Evolutionary conservation across 2,329 filamentous ascomycete species (phyloP), one percentile per base, ranked within the genome.

Genomic region (Penicillium sp.): DNA sequence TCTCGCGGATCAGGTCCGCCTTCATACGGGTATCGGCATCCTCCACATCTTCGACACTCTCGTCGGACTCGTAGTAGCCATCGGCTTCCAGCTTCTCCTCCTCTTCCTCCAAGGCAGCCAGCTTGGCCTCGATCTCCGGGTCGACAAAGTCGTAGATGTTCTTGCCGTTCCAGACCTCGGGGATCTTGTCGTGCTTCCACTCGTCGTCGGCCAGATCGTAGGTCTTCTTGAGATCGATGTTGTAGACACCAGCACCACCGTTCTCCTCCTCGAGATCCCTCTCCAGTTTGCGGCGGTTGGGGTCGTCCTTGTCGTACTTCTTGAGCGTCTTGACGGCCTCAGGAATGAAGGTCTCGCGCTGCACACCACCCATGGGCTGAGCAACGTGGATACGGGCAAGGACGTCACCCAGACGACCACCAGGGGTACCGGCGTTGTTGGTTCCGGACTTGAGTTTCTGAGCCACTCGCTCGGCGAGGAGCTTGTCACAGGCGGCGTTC

Each of bases 141-240:
- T 97, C 93, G 64, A 98, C 83, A 70, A 88, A 98, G 72, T 98
- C 93, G 74, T 91, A 93, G 51, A 98, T 87, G 69, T 98, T 98
- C 79, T 91, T 90, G 70, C 93, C 93, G 65, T 97, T 84, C 70
- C 90, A 86, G 42, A 96, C 78, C 72, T 98, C 93, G 29, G 93
- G 93, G 48, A 97, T 87, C 72, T 87, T 88, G 75, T 98, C 94
- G 68, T 95, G 81, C 70, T 95, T 95, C 93, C 93, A 97, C 51
- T 93, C 88, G 37, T 85, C 81, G 67, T 96, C 82, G 56, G 85
- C 88, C 55, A 97, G 82, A 65, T 93, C 87, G 66, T 88, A 82
- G n/a, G n/a, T n/a, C 69, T 88, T 86, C 64, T 97, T 79, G 66
- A n/a, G n/a, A n/a, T 98, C 88, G 62, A 96, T 83, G 69, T 88